These are phyloP conservation scores for Fusarium sp. DNA, from an alignment of 2,329 filamentous ascomycete species.

Conservation along the genomic window DNA sequence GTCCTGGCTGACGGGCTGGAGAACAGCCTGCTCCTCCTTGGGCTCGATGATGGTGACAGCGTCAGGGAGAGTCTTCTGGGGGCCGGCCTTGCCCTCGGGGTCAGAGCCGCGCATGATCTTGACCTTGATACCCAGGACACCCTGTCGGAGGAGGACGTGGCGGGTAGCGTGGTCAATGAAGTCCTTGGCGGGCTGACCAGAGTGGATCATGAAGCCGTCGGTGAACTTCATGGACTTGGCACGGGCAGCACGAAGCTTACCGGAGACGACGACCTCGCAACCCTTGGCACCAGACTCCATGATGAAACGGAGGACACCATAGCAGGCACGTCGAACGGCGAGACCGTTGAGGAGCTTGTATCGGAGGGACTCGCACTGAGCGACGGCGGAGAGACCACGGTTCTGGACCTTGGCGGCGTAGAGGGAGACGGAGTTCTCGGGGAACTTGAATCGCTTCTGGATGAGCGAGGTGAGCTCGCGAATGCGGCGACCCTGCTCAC, in stretches of 20 bases:
- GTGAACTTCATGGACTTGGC: conserved; percentile 99
- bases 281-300: conserved; percentile 99
- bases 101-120: conserved; percentile 99
- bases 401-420: conserved; percentile 99
- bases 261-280: conserved; percentile 99
- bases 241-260: conserved; percentile 98
- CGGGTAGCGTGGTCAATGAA: conserved; percentile 99
- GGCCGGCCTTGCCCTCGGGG: conserved; percentile 98
- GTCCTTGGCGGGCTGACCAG: conserved; percentile 98
- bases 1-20: conserved; percentile 97
- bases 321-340: conserved; percentile 98
- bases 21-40: conserved; percentile 97
- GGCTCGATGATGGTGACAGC: conserved; percentile 99
- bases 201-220: conserved; percentile 99
- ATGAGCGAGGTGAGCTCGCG: conserved; percentile 99
- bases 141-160: conserved; percentile 99
- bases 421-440: conserved; percentile 99
- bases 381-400: conserved; percentile 99
- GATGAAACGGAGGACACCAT: conserved; percentile 99
- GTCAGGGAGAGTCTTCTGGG: conserved; percentile 97
- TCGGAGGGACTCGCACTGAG: conserved; percentile 99
- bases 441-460: conserved; percentile 99
- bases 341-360: conserved; percentile 99
- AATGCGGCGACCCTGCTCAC: conserved; percentile 99
- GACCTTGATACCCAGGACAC: conserved; percentile 99